Evolutionary conservation across 2,329 filamentous ascomycete genomes (phyloP).

Genomic region (Alternaria angustiovoidea): DNA sequence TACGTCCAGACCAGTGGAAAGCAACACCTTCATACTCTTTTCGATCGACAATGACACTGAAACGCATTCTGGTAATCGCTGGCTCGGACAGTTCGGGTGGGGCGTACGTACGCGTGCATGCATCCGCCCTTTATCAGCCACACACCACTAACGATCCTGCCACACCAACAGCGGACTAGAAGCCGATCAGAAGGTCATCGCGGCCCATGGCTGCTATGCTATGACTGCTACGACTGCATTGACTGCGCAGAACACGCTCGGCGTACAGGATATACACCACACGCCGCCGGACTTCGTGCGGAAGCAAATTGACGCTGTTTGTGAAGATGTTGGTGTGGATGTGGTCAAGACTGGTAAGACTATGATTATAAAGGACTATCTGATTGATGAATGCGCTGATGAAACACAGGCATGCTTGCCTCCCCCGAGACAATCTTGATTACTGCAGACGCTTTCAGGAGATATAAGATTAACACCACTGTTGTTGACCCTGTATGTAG

Average conservation of each 20-base stretch:
- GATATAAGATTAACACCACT: constrained; percentile 64
- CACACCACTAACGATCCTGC: constrained; percentile 26
- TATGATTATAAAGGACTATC: not conserved
- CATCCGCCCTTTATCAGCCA: constrained; percentile 21
- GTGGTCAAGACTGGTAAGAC: constrained; percentile 85
- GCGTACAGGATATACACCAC: constrained; percentile 81
- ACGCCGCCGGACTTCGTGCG: constrained; percentile 80
- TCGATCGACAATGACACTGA: constrained; percentile 37
- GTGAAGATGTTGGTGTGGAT: constrained; percentile 85
- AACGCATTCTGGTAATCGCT: constrained; percentile 79
- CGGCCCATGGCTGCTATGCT: constrained; percentile 90
- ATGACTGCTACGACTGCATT: constrained; percentile 95
- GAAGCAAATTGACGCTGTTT: constrained; percentile 84
- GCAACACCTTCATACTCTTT: not conserved
- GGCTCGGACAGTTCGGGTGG: constrained; percentile 92
- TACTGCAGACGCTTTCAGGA: constrained; percentile 69
- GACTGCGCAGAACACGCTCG: constrained; percentile 93
- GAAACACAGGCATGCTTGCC: constrained; percentile 76
- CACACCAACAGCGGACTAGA: constrained; percentile 76
- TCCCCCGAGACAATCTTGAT: constrained; percentile 73
- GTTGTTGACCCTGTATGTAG: constrained; percentile 77
- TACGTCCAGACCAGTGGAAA: constrained; percentile 5
- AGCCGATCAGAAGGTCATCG: constrained; percentile 93
- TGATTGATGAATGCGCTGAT: constrained; percentile 9
- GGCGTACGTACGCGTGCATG: constrained; percentile 71